A percentile compares a stretch with the other conserved stretches of the same genome.
phyloP scores from a whole-genome alignment of 1,284 basidiomycete genomes.

The Austroboletus novae-zelandiae region DNA sequence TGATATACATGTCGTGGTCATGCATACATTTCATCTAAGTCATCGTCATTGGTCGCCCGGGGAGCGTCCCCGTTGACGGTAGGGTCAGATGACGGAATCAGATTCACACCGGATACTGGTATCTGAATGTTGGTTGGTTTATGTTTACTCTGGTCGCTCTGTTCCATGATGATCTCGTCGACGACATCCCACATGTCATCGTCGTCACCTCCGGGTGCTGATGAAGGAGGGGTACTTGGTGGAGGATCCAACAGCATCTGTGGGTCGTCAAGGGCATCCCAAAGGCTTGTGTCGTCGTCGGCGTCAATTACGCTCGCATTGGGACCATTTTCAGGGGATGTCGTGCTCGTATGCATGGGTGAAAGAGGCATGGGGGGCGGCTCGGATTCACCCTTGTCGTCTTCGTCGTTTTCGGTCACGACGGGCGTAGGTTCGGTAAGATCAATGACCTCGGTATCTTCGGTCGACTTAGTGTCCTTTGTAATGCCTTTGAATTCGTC shows the following conservation, averaged over 20 bases:
- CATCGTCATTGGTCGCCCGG: constrained; percentile 36
- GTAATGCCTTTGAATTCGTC: constrained; percentile 64
- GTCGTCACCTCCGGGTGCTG: constrained; percentile 40
- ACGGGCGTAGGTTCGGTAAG: constrained; percentile 28
- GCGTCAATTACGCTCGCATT: constrained; percentile 33
- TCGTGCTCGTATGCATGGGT: constrained; percentile 9
- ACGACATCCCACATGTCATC: constrained; percentile 71
- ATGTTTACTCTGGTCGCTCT: constrained; percentile 5
- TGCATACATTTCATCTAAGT: constrained; percentile 54
- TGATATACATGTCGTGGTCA: constrained; percentile 15
- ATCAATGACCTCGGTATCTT: constrained; percentile 30
- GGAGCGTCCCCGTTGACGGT: constrained; percentile 10
- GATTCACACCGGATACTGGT: constrained; percentile 23
- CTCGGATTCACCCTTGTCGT: constrained; percentile 19
- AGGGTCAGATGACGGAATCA: constrained; percentile 28
- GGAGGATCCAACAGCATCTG: constrained; percentile 10
- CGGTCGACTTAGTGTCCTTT: constrained; percentile 34
- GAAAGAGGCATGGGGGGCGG: background rate
- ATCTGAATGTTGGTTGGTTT: constrained; percentile 7
- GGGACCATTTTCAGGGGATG: constrained; percentile 13
- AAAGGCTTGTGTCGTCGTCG: constrained; percentile 56
- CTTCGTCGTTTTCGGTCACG: constrained; percentile 14
- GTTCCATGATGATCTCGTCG: constrained; percentile 39
- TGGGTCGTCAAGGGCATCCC: constrained; percentile 39
- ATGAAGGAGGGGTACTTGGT: constrained; percentile 1